Base-by-base conservation (phyloP, 805 yeast species). In the Hanseniaspora nectarophila region DNA sequence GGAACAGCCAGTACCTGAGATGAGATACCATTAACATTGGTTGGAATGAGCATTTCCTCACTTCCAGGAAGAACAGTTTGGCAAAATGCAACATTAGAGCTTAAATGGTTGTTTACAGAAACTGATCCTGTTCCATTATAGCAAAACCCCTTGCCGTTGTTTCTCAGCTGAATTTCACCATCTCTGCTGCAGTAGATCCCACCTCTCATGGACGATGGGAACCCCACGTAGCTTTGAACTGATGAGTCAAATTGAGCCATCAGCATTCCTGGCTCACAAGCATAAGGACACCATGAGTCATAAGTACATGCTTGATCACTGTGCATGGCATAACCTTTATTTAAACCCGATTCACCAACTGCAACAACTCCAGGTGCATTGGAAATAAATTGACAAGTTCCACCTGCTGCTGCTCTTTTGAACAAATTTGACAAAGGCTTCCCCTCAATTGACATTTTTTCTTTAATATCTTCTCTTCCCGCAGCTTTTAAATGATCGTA, bases 51-150 rank as follows among this genome's bases (percentile, higher is more conserved):
- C 95, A 87, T 87, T 59, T 87, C 95, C 70, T 87, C 95, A 66
- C 86, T 85, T 58, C 96, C 96, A 23, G 96, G 96, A 54, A 88
- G 73, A 6, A 88, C 95, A 8, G 95, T 87, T 70, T 88, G 95
- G 66, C 96, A 87, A 67, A 87, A 79, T 7, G 95, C 89, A 57
- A 86, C 88, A 54, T 75, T 70, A 5, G 68, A 55, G 39, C 72
- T 72, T 16, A 82, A 80, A 10, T 64, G 59, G 70, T 85, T 85
- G 53, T 71, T 61, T 23, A 77, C 84, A 31, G 65, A 59, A n/a
- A 85, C 80, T 16, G 90, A 77, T 33, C 86, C 90, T 57, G 77
- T 76, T 53, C 95, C 95, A 53, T 81, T 80, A 56, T 75, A 75
- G 68, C 96, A 87, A 69, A 78, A 82, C 35, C 67, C 77, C 52